phyloP scores from a whole-genome alignment of 1,284 basidiomycete genomes.

The Porogramme epimiltina region DNA sequence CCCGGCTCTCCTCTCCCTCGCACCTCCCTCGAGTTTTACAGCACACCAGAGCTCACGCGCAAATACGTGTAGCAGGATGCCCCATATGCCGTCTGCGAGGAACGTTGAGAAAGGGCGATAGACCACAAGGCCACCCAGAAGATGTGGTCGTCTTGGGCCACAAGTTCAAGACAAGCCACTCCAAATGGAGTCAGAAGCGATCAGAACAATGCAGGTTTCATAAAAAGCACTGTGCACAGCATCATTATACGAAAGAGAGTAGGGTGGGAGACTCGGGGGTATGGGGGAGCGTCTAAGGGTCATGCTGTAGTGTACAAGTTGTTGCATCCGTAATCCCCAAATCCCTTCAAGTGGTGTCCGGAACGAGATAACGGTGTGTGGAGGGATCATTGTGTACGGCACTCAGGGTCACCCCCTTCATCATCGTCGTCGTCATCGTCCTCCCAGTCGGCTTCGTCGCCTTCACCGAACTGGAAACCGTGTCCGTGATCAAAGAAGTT shows the following conservation, averaged over 20 bases:
- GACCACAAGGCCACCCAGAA: too few relatives aligned
- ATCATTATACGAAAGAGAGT: too few relatives aligned
- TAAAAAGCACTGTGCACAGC: too few relatives aligned
- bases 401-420: slow-evolving; percentile 60
- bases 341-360: background rate
- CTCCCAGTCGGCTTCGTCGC: slow-evolving; percentile 45
- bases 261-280: background rate
- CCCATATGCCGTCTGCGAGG: too few relatives aligned
- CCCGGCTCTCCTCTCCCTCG: background rate
- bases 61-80: too few relatives aligned
- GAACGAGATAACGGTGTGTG: background rate
- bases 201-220: too few relatives aligned
- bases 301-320: background rate
- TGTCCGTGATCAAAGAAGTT: slow-evolving; percentile 75
- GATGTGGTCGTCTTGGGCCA: too few relatives aligned
- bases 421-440: slow-evolving; percentile 72
- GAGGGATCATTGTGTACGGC: slow-evolving; percentile 53
- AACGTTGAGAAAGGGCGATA: too few relatives aligned
- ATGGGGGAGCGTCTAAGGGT: background rate
- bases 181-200: too few relatives aligned
- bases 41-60: too few relatives aligned
- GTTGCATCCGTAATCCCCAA: background rate
- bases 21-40: too few relatives aligned
- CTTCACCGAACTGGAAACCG: slow-evolving; percentile 71
- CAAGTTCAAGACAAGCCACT: too few relatives aligned